These are phyloP conservation scores for Juglanconis oblonga DNA, from an alignment of 2,329 filamentous ascomycete genomes.

Conservation along the genomic window DNA sequence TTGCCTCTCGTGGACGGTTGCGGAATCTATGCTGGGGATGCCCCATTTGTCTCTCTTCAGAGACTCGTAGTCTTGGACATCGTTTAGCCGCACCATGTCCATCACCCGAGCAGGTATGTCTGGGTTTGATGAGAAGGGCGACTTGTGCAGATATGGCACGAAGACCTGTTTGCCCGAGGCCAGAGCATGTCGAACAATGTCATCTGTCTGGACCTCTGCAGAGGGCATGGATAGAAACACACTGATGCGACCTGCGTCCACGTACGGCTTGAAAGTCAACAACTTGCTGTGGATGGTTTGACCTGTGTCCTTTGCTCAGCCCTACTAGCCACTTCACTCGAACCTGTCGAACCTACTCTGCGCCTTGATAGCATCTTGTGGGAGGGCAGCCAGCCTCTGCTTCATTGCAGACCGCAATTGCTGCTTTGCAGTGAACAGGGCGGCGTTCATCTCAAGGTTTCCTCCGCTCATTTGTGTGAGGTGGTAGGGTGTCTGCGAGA, in stretches of 20 bases:
- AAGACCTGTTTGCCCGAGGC: conserved; percentile 78
- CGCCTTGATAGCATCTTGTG: conserved; percentile 56
- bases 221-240: conserved; percentile 92
- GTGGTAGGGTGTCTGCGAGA: neutral
- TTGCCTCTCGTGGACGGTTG: conserved; percentile 62
- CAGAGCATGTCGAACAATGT: conserved; percentile 80
- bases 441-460: conserved; percentile 42
- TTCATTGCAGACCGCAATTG: conserved; percentile 72
- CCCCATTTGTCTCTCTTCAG: conserved; percentile 83
- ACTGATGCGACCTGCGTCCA: conserved; percentile 70
- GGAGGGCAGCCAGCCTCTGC: conserved; percentile 57
- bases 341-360: conserved; percentile 62
- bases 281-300: conserved; percentile 62
- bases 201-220: conserved; percentile 80
- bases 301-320: conserved; percentile 45
- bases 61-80: conserved; percentile 72
- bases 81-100: conserved; percentile 86
- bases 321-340: conserved; percentile 22
- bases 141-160: conserved; percentile 81
- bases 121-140: conserved; percentile 37
- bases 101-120: conserved; percentile 67
- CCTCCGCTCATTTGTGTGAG: conserved; percentile 12
- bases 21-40: conserved; percentile 77
- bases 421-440: conserved; percentile 68
- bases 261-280: conserved; percentile 68